Conservation (phyloP, 83 land plant species). For the Isoetes engelmannii region DNA sequence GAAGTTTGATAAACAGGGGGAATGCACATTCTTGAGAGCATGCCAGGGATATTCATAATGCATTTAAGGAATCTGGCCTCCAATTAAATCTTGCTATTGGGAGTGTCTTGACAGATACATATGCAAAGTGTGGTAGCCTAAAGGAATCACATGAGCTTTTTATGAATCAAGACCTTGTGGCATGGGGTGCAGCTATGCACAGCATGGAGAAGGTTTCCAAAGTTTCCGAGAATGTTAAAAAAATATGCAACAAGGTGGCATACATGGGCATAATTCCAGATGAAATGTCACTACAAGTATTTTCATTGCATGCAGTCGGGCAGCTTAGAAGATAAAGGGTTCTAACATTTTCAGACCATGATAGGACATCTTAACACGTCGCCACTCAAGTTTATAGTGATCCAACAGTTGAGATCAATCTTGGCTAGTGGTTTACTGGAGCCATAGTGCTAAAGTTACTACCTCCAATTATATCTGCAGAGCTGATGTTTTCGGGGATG, state of each 20-base stretch:
- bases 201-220: conserved; percentile 38
- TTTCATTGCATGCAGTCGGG: too few species aligned
- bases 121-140: conserved; percentile 49
- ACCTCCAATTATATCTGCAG: too few species aligned
- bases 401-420: too few species aligned
- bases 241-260: conserved; percentile 29
- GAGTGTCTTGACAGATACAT: conserved; percentile 40
- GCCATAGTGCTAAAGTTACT: too few species aligned
- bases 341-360: too few species aligned
- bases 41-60: conserved; percentile 30
- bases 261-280: conserved; percentile 16
- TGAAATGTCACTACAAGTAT: too few species aligned
- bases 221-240: conserved; percentile 20
- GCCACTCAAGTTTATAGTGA: too few species aligned
- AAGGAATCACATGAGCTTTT: conserved; percentile 27
- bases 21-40: too few species aligned
- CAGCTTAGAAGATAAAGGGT: too few species aligned
- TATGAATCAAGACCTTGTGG: conserved; percentile 23
- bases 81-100: conserved; percentile 22
- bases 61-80: conserved; percentile 29
- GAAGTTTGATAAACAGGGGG: conserved; percentile 7
- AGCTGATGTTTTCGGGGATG: too few species aligned
- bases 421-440: too few species aligned
- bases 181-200: conserved; percentile 27
- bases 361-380: too few species aligned